These are phyloP conservation scores for Theobroma grandiflorum DNA, from an alignment of 441 rosid genomes.

Conservation along the genomic window DNA sequence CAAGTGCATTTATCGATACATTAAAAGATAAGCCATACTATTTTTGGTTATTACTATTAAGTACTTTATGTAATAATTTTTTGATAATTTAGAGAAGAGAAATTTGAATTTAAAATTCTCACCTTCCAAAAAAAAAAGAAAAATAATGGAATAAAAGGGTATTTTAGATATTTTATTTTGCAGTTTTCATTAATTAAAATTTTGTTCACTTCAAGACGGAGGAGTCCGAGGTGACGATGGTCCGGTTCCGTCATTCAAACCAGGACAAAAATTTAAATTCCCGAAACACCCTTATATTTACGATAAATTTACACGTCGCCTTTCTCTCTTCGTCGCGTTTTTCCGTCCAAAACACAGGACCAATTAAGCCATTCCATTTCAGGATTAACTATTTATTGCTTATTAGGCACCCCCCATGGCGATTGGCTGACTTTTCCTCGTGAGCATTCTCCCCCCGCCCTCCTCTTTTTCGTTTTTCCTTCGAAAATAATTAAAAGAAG, in stretches of 20 bases:
- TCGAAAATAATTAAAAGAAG: constrained; percentile 10
- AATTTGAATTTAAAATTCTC: background rate
- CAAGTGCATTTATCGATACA: no score
- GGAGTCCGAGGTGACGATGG: background rate
- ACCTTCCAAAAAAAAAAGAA: background rate
- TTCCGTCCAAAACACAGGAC: background rate
- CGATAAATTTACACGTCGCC: background rate
- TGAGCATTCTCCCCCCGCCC: no score
- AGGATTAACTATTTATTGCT: constrained; percentile 39
- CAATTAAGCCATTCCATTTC: background rate
- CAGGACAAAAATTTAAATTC: background rate
- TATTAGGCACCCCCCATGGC: constrained; percentile 2
- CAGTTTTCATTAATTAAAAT: constrained; percentile 12
- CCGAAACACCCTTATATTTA: constrained; percentile 9
- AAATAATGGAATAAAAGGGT: background rate
- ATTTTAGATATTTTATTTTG: background rate
- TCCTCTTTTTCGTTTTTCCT: background rate
- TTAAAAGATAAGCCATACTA: no score
- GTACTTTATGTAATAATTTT: no score
- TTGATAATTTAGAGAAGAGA: no score
- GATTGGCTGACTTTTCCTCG: background rate
- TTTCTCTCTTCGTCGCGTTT: background rate
- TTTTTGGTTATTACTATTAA: no score
- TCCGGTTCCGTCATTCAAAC: background rate
- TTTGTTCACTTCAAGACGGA: constrained; percentile 8